Base-by-base conservation (phyloP, 257 asterid genomes). In the Haberlea rhodopensis region DNA sequence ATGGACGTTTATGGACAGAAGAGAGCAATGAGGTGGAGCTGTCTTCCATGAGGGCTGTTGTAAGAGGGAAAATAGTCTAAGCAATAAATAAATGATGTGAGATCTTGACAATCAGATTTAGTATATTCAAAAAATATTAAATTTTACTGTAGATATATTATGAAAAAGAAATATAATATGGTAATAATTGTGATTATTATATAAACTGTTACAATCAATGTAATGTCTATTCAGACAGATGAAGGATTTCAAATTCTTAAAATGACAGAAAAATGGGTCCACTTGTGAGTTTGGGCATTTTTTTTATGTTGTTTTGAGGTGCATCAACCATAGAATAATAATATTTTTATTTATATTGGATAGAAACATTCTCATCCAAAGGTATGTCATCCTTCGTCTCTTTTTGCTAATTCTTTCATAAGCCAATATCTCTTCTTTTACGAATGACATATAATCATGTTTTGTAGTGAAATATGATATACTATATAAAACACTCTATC, bases 61-160 rank as follows among this genome's bases (percentile, higher is more conserved):
- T n/a, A n/a, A 71, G 80, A 69, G 73, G 65, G 71, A n/a, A n/a
- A 69, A 65, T 61, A 69, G 79, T 67, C 66, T 49, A 67, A 76
- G 88, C 88, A n/a, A n/a, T n/a, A n/a, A 82, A 75, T 85, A 72
- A 88, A 85, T 85, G 89, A 37, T 52, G 48, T 40, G 78, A 62
- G 78, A 68, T 71, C 23, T 71, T 60, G 63, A 78, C 71, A 65
- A 66, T 64, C 76, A 70, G 75, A 63, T 21, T 13, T 45, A 10
- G 46, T n/a, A 24, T 20, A 61, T 79, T 62, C 69, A 73, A 53
- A 57, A 45, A 19, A 1, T 2, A 32, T 1, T 1, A 6, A 1
- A 32, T 37, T 1, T 11, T 11, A n/a, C n/a, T n/a, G n/a, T 0
- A 9, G 0, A 2, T 8, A 78, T 66, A 60, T 25, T 58, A 55